phyloP scores from a whole-genome alignment of 495 filamentous ascomycete species.

The Aspergillus asperescens region DNA sequence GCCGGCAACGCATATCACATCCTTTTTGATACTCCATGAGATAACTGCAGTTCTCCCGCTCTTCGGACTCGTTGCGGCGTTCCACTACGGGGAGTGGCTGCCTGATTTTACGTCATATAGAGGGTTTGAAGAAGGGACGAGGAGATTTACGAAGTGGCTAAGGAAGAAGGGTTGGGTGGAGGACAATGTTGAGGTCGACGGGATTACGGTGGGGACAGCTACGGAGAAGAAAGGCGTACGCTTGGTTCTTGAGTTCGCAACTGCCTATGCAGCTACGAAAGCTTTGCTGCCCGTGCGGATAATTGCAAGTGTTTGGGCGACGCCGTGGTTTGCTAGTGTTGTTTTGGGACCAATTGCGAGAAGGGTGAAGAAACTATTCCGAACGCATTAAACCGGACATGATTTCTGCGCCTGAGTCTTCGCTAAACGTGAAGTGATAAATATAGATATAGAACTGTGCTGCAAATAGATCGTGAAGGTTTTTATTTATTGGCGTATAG shows the following conservation, averaged over 20 bases:
- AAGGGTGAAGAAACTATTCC: slow-evolving; percentile 34
- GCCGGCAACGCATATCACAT: slow-evolving; percentile 73
- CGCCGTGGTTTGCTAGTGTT: slow-evolving; percentile 85
- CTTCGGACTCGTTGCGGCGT: slow-evolving; percentile 63
- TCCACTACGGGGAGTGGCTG: slow-evolving; percentile 69
- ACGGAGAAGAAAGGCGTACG: slow-evolving; percentile 39
- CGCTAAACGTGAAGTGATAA: neutral
- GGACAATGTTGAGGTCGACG: slow-evolving; percentile 35
- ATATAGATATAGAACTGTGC: neutral
- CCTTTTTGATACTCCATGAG: slow-evolving; percentile 90
- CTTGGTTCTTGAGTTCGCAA: slow-evolving; percentile 64
- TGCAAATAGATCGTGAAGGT: neutral
- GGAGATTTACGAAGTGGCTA: slow-evolving; percentile 55
- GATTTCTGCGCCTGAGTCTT: too few species aligned
- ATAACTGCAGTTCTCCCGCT: slow-evolving; percentile 80
- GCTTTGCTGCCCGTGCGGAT: slow-evolving; percentile 72
- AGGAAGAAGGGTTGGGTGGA: slow-evolving; percentile 58
- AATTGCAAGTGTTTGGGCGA: slow-evolving; percentile 73
- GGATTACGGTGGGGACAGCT: slow-evolving; percentile 22
- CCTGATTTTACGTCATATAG: slow-evolving; percentile 49
- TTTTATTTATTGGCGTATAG: neutral
- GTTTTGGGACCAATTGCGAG: slow-evolving; percentile 48
- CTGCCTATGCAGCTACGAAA: slow-evolving; percentile 87
- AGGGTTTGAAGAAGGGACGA: slow-evolving; percentile 47
- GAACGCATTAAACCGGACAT: slow-evolving; percentile 20